Evolutionary conservation across 768 basidiomycete species (phyloP), one percentile per base, ranked within the genome.

Genomic region (Auriculariales sp.): DNA sequence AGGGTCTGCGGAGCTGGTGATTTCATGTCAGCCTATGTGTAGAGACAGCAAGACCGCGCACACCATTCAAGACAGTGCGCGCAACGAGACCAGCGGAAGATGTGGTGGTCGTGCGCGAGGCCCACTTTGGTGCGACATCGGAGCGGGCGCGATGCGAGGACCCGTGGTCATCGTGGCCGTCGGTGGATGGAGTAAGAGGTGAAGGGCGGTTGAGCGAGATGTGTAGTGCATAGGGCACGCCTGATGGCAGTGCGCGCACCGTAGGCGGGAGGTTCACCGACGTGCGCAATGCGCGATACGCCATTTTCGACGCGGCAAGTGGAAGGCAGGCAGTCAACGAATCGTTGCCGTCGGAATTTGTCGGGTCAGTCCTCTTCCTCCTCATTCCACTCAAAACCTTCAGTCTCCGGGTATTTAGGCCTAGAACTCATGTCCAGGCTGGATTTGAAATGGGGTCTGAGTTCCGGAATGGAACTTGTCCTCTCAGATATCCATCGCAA

Each of bases 201-300:
- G 78, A 58, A 79, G 79, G 42, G 75, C 78, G 53, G 75, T 25
- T 66, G 60, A 88, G 71, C 68, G 84, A 86, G 62, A 97, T 68
- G 46, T 77, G 71, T 29, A 86, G 79, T 5, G 80, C 86, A 56
- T 64, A 63, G 28, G 93, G 93, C 12, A 91, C 73, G 52, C 93
- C 93, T 29, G 75, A 79, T 36, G 91, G 73, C 51, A 87, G 76
- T 4, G 78, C 71, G 60, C 85, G 78, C 55, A 87, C 78, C 29
- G 89, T 88, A 51, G 91, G 87, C 29, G 83, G 66, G 55, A 94
- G 69, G 65, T 78, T 87, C 59, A 89, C 70, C 55, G 83, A 82
- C 69, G 81, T 89, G 81, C 81, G 86, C 59, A 78, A 71, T 70
- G 74, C 79, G 62, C 80, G 74, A 64, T 82, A 70, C 57, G 79